Base-by-base conservation (phyloP, 2,329 filamentous ascomycete species). In the Nannizziopsis barbatae region DNA sequence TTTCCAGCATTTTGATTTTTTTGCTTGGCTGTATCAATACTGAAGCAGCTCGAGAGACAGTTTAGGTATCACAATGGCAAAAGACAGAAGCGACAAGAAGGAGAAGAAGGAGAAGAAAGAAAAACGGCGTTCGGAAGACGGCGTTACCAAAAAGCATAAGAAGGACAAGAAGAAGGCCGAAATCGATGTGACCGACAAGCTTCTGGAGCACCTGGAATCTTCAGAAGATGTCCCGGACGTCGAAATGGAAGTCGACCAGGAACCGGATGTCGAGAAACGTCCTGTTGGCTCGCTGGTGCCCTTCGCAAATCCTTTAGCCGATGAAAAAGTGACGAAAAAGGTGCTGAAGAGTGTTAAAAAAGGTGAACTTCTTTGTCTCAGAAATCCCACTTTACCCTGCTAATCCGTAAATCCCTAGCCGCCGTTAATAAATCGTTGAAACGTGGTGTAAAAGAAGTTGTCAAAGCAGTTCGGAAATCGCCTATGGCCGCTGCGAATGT, bases 371-470 rank as follows among this genome's bases (percentile, higher is more conserved):
- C 22, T 7, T 27, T 27, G 4, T 27, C 22, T 3, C 22, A 27
- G 22, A 27, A 27, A 27, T 27, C 7, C 7, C 4, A 27, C 7
- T 27, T 27, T 3, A 7, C 22, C 7, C 7, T 27, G 7, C 22
- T 27, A 27, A 27, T 27, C 7, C 22, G n/a, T 27, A 27, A 27
- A 27, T 7, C 7, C 7, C 20, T 68, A 96, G 92, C 90, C 58
- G 89, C 92, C 60, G 95, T 94, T 72, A 81, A 87, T 72, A 93
- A 93, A 73, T 85, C 86, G 51, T 84, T 98, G 64, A 94, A 95
- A 75, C 89, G 92, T 64, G 92, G 92, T 64, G 92, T 98, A 57
- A 98, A 98, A 72, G 92, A 98, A 73, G 90, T 95, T 64, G 89
- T 96, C 73, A 98, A 98, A 75, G 84, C 89, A 31, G 85, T 98